Evolutionary conservation across 192 early-diverging fungal species (phyloP).

Genomic region (Jimgerdemannia lactiflua): DNA sequence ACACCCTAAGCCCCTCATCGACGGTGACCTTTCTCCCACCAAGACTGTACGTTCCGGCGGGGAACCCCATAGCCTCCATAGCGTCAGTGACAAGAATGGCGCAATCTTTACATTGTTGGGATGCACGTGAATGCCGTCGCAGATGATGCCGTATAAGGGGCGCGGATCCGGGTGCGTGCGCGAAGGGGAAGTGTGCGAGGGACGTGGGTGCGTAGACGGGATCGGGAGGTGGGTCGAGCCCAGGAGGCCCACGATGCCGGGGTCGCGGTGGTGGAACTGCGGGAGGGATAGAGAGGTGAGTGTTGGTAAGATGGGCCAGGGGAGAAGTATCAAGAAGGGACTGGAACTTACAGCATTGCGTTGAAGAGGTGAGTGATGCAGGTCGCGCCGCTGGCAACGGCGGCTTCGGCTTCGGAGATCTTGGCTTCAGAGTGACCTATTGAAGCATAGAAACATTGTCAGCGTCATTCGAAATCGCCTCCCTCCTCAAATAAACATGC

Average conservation of each 20-base stretch:
- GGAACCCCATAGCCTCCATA: conserved; percentile 72
- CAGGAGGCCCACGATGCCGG: conserved; percentile 77
- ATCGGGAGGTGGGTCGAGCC: conserved; percentile 45
- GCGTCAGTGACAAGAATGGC: conserved; percentile 82
- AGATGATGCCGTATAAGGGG: conserved; percentile 83
- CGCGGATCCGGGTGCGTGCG: conserved; percentile 43
- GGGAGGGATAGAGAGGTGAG: neutral
- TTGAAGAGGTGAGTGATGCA: conserved; percentile 86
- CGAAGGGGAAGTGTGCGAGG: conserved; percentile 23
- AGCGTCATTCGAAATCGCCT: no score
- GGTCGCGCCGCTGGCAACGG: conserved; percentile 57
- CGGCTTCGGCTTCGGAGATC: conserved; percentile 58
- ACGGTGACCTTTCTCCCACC: conserved; percentile 29
- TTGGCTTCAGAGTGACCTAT: conserved; percentile 59
- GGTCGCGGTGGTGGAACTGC: conserved; percentile 85
- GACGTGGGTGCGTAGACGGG: conserved; percentile 18
- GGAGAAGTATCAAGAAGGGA: no score
- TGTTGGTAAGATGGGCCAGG: neutral
- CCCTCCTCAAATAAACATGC: no score
- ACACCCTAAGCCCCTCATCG: conserved; percentile 46
- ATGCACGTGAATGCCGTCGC: conserved; percentile 81
- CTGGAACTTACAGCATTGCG: conserved; percentile 58
- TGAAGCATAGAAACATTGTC: neutral
- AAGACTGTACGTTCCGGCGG: conserved; percentile 65
- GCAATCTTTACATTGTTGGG: conserved; percentile 80